These are phyloP conservation scores for Camelina hispida DNA, from an alignment of 345 rosid species.

Conservation along the genomic window DNA sequence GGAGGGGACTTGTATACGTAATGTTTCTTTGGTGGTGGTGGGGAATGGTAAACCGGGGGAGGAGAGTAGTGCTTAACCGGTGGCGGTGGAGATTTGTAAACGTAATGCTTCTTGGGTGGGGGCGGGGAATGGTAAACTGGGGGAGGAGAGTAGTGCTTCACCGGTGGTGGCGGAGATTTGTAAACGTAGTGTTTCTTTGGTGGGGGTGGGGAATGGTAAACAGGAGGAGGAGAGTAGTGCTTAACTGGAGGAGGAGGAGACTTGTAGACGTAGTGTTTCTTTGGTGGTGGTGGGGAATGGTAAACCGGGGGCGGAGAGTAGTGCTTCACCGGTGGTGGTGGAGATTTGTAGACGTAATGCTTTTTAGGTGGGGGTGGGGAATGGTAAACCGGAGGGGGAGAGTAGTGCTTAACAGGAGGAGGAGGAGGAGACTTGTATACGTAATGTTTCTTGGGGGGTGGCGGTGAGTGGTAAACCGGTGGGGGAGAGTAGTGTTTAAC, in stretches of 20 bases:
- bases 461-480: constrained; percentile 35
- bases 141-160: constrained; percentile 31
- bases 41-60: constrained; percentile 35
- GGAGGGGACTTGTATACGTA: constrained; percentile 42
- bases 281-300: constrained; percentile 40
- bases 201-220: constrained; percentile 45
- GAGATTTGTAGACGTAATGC: constrained; percentile 34
- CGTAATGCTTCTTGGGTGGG: constrained; percentile 34
- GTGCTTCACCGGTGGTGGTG: constrained; percentile 35
- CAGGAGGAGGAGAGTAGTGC: constrained; percentile 30
- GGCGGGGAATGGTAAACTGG: constrained; percentile 43
- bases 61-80: constrained; percentile 34
- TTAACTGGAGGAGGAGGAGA: constrained; percentile 39
- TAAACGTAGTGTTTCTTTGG: constrained; percentile 33
- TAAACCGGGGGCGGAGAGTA: constrained; percentile 37
- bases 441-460: constrained; percentile 40
- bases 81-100: constrained; percentile 36
- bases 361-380: constrained; percentile 36
- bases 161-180: constrained; percentile 44
- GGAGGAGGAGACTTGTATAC: constrained; percentile 39
- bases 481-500: constrained; percentile 27
- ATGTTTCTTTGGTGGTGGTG: constrained; percentile 42
- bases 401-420: constrained; percentile 27
- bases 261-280: constrained; percentile 26
- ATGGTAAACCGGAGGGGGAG: constrained; percentile 37